Evolutionary conservation across 2,329 filamentous ascomycete genomes (phyloP).

Genomic region (Sarocladiaceae sp.): DNA sequence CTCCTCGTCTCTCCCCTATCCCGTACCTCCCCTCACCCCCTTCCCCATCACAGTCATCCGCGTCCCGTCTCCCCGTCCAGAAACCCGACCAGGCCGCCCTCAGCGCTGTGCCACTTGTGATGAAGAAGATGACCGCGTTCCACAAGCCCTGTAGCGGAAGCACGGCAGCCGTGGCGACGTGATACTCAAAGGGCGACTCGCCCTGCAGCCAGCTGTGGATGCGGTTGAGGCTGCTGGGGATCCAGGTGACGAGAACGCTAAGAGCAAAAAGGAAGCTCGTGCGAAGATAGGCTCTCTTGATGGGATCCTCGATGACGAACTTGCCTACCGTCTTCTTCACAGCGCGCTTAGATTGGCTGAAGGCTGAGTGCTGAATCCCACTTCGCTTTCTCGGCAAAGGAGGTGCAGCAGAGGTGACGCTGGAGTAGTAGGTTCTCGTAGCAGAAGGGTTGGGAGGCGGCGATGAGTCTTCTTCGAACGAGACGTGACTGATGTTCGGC

Average conservation of each 20-base stretch:
- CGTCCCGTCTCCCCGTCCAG: constrained; percentile 3
- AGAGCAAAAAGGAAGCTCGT: constrained; percentile 57
- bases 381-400: not conserved
- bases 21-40: not conserved
- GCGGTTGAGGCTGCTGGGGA: constrained; percentile 65
- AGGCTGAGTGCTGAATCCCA: not conserved
- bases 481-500: constrained; percentile 13
- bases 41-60: not conserved
- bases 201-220: constrained; percentile 58
- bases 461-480: constrained; percentile 17
- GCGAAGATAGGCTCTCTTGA: constrained; percentile 55
- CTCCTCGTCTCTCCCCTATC: not conserved
- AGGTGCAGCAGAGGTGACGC: constrained; percentile 21
- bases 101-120: constrained; percentile 46
- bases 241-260: constrained; percentile 56
- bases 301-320: constrained; percentile 40
- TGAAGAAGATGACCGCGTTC: constrained; percentile 73
- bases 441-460: constrained; percentile 9
- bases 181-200: constrained; percentile 54
- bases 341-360: not conserved
- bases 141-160: constrained; percentile 74
- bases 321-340: constrained; percentile 16
- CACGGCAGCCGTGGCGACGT: constrained; percentile 63
- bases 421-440: constrained; percentile 27
- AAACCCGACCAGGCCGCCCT: constrained; percentile 7